Percentiles rank a stretch among this genome's conserved stretches.
These are phyloP conservation scores for Cnidoscolus chayamansa DNA, from an alignment of 441 rosid genomes.

Conservation along the genomic window DNA sequence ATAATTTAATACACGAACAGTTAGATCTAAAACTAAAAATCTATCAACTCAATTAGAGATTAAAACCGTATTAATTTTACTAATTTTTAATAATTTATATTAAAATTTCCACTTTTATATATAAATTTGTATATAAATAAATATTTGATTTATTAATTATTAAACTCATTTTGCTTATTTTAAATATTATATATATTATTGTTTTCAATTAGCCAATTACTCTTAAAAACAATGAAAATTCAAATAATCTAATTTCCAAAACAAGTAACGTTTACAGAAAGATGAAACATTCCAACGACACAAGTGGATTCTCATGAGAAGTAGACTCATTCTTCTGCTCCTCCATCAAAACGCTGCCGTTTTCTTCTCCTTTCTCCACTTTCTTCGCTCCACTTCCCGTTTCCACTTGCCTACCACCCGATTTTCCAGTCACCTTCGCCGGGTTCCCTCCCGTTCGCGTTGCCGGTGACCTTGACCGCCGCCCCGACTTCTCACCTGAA, in stretches of 20 bases:
- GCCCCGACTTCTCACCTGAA: conserved; percentile 34
- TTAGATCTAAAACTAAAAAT: background rate
- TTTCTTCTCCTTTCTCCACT: conserved; percentile 22
- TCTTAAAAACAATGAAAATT: no score
- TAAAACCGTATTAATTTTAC: no score
- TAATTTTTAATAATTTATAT: no score
- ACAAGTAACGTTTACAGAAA: conserved; percentile 44
- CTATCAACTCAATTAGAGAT: background rate
- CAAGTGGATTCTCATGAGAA: conserved; percentile 53
- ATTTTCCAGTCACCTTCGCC: conserved; percentile 34
- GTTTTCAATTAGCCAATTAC: no score
- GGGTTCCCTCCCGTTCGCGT: conserved; percentile 38
- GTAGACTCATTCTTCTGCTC: conserved; percentile 23
- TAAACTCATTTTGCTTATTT: no score
- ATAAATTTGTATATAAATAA: no score
- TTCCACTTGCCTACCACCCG: conserved; percentile 15
- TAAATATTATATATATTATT: no score
- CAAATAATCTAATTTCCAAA: background rate
- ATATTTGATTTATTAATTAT: no score
- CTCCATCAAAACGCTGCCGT: conserved; percentile 21
- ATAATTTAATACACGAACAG: no score
- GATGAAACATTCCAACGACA: conserved; percentile 84
- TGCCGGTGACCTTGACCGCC: conserved; percentile 57
- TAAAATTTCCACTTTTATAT: no score
- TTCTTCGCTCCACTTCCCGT: conserved; percentile 16